Percentiles rank a stretch among this genome's conserved stretches.
Conservation (phyloP, 192 early-diverging fungal species). For the Dissophora ornata region DNA sequence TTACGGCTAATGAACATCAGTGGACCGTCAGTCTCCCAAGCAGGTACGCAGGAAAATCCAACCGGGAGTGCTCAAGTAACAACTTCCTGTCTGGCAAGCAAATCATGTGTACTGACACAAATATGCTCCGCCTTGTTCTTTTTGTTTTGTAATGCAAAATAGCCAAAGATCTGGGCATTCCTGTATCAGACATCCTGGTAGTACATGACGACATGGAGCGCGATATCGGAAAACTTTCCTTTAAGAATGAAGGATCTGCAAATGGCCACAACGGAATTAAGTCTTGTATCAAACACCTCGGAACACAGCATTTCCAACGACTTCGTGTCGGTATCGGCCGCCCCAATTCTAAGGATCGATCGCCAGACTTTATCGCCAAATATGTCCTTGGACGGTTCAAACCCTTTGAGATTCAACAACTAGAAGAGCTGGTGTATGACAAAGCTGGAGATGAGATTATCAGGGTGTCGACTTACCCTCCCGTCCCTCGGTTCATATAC, state of each 20-base stretch:
- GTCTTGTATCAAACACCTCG: slow-evolving; percentile 66
- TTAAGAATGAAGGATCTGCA: slow-evolving; percentile 71
- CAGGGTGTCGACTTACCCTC: too few relatives aligned
- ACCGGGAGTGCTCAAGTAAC: too few relatives aligned
- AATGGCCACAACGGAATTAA: slow-evolving; percentile 83
- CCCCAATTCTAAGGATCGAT: slow-evolving; percentile 51
- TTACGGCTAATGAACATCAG: slow-evolving; percentile 75
- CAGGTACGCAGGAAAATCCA: too few relatives aligned
- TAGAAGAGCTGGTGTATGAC: slow-evolving; percentile 59
- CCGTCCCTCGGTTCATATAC: too few relatives aligned
- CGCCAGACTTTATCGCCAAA: slow-evolving; percentile 58
- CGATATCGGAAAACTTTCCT: slow-evolving; percentile 67
- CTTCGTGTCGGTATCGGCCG: slow-evolving; percentile 79
- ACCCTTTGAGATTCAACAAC: slow-evolving; percentile 56
- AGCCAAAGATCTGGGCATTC: slow-evolving; percentile 62
- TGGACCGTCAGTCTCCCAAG: slow-evolving; percentile 69
- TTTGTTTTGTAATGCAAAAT: not conserved
- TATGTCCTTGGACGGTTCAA: slow-evolving; percentile 71
- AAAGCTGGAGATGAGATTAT: slow-evolving; percentile 42
- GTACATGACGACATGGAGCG: slow-evolving; percentile 83
- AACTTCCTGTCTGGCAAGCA: too few relatives aligned
- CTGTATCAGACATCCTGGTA: slow-evolving; percentile 61
- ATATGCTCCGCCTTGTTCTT: not conserved
- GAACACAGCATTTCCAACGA: slow-evolving; percentile 64
- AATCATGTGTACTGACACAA: too few relatives aligned